Evolutionary conservation across 768 basidiomycete genomes (phyloP).

Genomic region (Leccinum ochraceum): DNA sequence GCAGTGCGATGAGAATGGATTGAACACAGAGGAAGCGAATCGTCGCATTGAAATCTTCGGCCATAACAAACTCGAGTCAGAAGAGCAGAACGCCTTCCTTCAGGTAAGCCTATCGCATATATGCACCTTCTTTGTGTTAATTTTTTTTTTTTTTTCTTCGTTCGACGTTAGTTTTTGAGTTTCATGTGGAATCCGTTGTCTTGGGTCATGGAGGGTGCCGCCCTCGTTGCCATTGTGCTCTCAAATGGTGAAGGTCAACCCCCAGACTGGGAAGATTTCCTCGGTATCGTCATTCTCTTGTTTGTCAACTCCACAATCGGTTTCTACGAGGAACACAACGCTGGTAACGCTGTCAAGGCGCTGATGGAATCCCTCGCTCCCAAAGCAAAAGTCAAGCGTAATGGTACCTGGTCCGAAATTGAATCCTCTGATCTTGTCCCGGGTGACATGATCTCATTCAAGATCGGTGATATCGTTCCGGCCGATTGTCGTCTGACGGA

Average conservation of each 20-base stretch:
- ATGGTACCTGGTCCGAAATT: conserved; percentile 83
- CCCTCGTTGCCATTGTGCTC: conserved; percentile 90
- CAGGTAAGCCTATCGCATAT: conserved; percentile 51
- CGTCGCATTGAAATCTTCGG: conserved; percentile 93
- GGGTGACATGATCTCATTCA: conserved; percentile 96
- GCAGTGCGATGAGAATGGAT: conserved; percentile 85
- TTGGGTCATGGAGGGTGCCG: conserved; percentile 99
- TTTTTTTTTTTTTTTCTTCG: neutral
- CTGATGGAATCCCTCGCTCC: conserved; percentile 99
- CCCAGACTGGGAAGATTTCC: conserved; percentile 97
- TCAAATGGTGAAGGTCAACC: conserved; percentile 87
- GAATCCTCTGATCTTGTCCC: conserved; percentile 90
- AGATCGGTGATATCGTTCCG: conserved; percentile 98
- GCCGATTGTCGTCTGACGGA: conserved; percentile 97
- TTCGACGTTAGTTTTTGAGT: conserved; percentile 64
- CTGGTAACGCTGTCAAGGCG: conserved; percentile 98
- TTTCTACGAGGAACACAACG: conserved; percentile 97
- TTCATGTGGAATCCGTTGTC: conserved; percentile 99
- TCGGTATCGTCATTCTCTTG: conserved; percentile 90
- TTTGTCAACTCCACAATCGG: conserved; percentile 96
- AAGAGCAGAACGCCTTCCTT: conserved; percentile 89
- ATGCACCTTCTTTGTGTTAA: conserved; percentile 1
- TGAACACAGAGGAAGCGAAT: conserved; percentile 67
- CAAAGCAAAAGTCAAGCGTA: conserved; percentile 92
- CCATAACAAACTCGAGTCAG: conserved; percentile 90